phyloP scores from a whole-genome alignment of 1,284 basidiomycete species.

The Fomes fomentarius region DNA sequence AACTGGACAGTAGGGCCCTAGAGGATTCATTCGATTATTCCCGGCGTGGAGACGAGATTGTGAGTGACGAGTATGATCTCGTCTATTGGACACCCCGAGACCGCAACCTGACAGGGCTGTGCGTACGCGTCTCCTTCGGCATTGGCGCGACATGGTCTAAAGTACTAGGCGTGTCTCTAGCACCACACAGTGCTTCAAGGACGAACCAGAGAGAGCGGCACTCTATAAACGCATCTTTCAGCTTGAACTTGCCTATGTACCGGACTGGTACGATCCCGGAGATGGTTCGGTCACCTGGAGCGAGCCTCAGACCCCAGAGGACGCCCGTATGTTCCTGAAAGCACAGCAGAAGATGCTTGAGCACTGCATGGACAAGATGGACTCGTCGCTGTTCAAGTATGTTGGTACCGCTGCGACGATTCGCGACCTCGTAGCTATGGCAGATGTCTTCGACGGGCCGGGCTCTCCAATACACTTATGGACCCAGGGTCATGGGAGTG shows the following conservation, averaged over 20 bases:
- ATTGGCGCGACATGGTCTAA: too few species aligned
- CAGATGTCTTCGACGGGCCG: constrained; percentile 6
- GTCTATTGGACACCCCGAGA: too few species aligned
- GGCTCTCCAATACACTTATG: constrained; percentile 7
- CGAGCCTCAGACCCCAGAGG: neutral
- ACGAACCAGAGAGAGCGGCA: too few species aligned
- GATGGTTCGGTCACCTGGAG: neutral
- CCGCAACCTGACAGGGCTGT: too few species aligned
- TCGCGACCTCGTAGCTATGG: constrained; percentile 10
- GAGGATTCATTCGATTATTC: too few species aligned
- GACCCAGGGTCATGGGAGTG: constrained; percentile 6
- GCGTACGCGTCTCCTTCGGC: too few species aligned
- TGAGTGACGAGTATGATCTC: too few species aligned
- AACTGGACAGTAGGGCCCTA: too few species aligned
- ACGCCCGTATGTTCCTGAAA: neutral
- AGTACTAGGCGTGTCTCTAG: too few species aligned
- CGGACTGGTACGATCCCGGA: too few species aligned
- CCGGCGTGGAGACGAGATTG: too few species aligned
- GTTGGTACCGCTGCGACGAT: constrained; percentile 9
- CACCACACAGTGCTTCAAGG: too few species aligned
- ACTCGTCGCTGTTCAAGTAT: neutral
- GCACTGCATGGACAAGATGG: neutral
- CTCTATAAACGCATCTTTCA: neutral
- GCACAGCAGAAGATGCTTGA: neutral
- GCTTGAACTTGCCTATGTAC: neutral